Percentiles rank a stretch among this genome's conserved stretches.
These are phyloP conservation scores for Eutrema japonicum DNA, from an alignment of 345 rosid genomes.

Conservation along the genomic window DNA sequence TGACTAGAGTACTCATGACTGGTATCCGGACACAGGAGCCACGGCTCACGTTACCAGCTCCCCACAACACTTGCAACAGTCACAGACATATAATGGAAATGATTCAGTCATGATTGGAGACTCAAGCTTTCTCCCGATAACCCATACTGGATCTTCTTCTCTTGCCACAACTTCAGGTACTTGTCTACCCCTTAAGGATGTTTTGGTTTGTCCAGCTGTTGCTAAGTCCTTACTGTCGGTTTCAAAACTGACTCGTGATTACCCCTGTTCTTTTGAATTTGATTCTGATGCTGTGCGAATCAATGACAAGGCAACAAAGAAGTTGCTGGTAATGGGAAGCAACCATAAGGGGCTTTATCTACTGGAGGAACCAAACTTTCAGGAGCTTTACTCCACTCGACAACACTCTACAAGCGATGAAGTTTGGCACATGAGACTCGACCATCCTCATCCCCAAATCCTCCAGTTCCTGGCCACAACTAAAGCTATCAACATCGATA, in stretches of 20 bases:
- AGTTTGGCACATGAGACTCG: not conserved
- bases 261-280: not conserved
- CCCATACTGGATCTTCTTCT: not conserved
- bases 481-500: too few relatives aligned
- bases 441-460: not conserved
- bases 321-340: not conserved
- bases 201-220: not conserved
- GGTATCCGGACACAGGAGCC: not conserved
- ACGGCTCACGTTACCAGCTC: not conserved
- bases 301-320: not conserved
- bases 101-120: not conserved
- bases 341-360: not conserved
- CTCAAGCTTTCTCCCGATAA: not conserved
- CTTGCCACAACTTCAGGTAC: not conserved
- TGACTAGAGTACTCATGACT: not conserved
- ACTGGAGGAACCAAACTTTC: not conserved
- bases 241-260: not conserved
- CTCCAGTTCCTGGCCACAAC: too few relatives aligned
- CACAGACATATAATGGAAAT: not conserved
- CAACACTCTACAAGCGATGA: not conserved
- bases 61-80: not conserved
- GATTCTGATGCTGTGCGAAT: not conserved
- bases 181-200: not conserved
- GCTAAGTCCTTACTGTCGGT: too few relatives aligned
- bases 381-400: not conserved